These are phyloP conservation scores for Tagetes patula DNA, from an alignment of 129 eudicot genomes.

Conservation along the genomic window DNA sequence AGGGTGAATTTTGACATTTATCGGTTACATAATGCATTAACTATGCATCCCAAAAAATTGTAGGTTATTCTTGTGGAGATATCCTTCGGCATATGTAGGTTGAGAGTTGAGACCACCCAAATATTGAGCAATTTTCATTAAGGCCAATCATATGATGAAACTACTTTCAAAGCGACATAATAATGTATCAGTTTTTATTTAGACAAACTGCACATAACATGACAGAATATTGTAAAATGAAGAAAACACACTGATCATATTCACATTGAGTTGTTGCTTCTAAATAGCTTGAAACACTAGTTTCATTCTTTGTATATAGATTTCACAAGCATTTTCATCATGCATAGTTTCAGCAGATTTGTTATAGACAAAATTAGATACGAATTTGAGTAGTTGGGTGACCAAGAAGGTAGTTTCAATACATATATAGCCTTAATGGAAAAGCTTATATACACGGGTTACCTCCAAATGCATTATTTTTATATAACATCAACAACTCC, in stretches of 20 bases:
- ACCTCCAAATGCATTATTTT: background rate
- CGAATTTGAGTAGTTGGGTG: background rate
- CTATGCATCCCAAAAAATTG: background rate
- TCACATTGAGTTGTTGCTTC: background rate
- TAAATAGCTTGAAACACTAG: background rate
- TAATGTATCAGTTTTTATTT: background rate
- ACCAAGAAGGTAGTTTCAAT: background rate
- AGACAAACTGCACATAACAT: background rate
- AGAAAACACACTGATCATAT: background rate
- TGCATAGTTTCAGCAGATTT: background rate
- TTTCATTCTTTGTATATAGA: background rate
- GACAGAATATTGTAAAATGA: background rate
- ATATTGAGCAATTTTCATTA: background rate
- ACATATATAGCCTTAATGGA: background rate
- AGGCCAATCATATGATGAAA: background rate
- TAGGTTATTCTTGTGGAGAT: background rate
- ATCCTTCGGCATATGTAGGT: background rate
- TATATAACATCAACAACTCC: constrained; percentile 9
- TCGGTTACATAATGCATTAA: background rate
- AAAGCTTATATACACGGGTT: background rate
- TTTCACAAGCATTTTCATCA: background rate
- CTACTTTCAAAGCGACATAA: background rate
- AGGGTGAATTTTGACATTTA: background rate
- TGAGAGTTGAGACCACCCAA: background rate
- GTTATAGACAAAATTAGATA: background rate